Percentiles rank a stretch among this genome's conserved stretches.
phyloP scores from a whole-genome alignment of 2,329 filamentous ascomycete species.

The Alternaria hordeiaustralica region DNA sequence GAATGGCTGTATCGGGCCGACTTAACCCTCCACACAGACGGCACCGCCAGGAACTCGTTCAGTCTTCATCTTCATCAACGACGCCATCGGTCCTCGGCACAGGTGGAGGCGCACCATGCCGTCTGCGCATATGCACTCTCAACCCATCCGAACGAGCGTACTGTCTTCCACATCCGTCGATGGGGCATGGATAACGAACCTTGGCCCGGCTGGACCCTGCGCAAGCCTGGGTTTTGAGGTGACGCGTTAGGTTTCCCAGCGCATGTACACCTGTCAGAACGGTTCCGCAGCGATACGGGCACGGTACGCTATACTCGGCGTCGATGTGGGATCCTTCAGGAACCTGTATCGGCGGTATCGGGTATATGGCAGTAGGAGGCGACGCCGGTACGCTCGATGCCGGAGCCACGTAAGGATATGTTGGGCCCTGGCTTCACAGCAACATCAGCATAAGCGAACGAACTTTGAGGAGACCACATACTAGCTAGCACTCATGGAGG shows the following conservation, averaged over 20 bases:
- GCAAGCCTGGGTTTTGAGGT: constrained; percentile 34
- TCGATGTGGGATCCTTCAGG: not conserved
- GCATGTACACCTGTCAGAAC: constrained; percentile 33
- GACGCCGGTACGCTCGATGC: not conserved
- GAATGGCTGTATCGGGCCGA: not conserved
- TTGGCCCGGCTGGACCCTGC: constrained; percentile 21
- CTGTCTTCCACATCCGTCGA: constrained; percentile 26
- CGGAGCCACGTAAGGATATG: not conserved
- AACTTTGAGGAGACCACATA: not conserved
- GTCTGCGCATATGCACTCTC: constrained; percentile 23
- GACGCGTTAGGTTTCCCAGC: constrained; percentile 37
- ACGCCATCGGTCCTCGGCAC: not conserved
- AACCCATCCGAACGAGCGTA: constrained; percentile 38
- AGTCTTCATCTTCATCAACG: not conserved
- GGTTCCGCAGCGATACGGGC: constrained; percentile 31
- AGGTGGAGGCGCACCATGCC: constrained; percentile 18
- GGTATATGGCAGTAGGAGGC: not conserved
- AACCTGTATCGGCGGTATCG: not conserved
- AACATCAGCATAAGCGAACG: not conserved
- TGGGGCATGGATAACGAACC: constrained; percentile 19
- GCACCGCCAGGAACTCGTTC: not conserved
- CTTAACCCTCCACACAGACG: not conserved
- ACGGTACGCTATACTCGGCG: constrained; percentile 16
- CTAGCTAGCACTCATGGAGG: not conserved
- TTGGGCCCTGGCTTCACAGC: not conserved